Evolutionary conservation across 805 yeast species (phyloP).

Genomic region (Candida alai): DNA sequence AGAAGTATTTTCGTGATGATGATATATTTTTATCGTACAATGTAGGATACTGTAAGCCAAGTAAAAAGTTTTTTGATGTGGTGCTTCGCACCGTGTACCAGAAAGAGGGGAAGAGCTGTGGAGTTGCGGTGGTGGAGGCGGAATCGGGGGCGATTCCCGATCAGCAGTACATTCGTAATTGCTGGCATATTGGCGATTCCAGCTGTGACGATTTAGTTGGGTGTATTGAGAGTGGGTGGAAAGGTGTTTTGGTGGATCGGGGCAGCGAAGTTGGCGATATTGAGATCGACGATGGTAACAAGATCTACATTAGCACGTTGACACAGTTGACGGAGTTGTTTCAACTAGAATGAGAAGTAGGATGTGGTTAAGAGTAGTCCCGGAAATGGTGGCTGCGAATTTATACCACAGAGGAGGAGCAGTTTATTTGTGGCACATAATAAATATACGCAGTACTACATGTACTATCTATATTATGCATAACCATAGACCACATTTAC

Average conservation of each 20-base stretch:
- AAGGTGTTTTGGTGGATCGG: conserved; percentile 54
- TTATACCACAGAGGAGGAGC: too few species aligned
- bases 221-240: conserved; percentile 56
- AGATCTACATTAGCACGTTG: conserved; percentile 24
- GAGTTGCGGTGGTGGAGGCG: too few species aligned
- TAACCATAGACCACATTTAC: too few species aligned
- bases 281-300: conserved; percentile 31
- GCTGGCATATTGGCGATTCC: conserved; percentile 72
- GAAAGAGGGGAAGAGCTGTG: conserved; percentile 14
- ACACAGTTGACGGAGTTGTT: conserved; percentile 16
- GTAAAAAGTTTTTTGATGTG: conserved; percentile 40
- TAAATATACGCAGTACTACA: too few species aligned
- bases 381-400: too few species aligned
- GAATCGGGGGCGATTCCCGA: conserved; percentile 6
- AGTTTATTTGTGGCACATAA: too few species aligned
- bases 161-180: conserved; percentile 10
- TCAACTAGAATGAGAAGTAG: conserved; percentile 4
- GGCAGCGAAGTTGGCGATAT: conserved; percentile 14
- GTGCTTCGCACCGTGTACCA: conserved; percentile 8
- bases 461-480: background rate
- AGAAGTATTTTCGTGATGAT: conserved; percentile 31
- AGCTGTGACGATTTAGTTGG: conserved; percentile 51
- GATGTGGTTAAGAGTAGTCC: too few species aligned
- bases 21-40: conserved; percentile 54
- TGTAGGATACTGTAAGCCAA: conserved; percentile 52